Percentiles rank a stretch among this genome's conserved stretches.
phyloP scores from a whole-genome alignment of 164 flowering plant species.

The Liquidambar formosana region DNA sequence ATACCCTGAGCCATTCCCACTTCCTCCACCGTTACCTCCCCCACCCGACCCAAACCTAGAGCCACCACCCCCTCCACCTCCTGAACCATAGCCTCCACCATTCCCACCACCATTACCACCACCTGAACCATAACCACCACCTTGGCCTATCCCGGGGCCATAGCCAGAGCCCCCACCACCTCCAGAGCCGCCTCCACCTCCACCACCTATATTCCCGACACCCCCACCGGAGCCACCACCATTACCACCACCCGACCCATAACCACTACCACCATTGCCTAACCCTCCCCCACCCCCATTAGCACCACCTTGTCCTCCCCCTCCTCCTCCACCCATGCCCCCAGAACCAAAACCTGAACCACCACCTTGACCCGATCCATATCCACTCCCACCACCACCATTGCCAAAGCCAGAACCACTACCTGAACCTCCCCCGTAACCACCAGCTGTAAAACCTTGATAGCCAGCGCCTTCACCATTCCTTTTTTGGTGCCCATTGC shows the following conservation, averaged over 20 bases:
- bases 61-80: constrained; percentile 8
- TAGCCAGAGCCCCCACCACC: neutral
- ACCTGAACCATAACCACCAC: constrained; percentile 6
- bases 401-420: constrained; percentile 3
- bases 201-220: too few species aligned
- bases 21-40: constrained; percentile 2
- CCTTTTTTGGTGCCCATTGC: neutral
- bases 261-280: constrained; percentile 7
- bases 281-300: constrained; percentile 10
- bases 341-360: neutral
- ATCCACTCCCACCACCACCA: constrained; percentile 3
- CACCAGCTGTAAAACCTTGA: constrained; percentile 6
- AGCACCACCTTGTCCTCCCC: constrained; percentile 13
- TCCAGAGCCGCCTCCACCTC: constrained; percentile 12
- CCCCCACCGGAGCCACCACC: constrained; percentile 14
- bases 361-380: constrained; percentile 4
- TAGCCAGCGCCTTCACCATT: neutral
- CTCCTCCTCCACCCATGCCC: constrained; percentile 9
- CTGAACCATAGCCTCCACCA: constrained; percentile 5
- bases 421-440: constrained; percentile 15
- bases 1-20: too few species aligned
- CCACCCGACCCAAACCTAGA: constrained; percentile 12
- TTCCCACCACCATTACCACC: constrained; percentile 14
- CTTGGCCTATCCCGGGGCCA: too few species aligned
- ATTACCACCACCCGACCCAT: constrained; percentile 11